Evolutionary conservation across 202 grass and related monocot species (phyloP), one percentile per base, ranked within the genome.

Genomic region (Panicum virgatum): DNA sequence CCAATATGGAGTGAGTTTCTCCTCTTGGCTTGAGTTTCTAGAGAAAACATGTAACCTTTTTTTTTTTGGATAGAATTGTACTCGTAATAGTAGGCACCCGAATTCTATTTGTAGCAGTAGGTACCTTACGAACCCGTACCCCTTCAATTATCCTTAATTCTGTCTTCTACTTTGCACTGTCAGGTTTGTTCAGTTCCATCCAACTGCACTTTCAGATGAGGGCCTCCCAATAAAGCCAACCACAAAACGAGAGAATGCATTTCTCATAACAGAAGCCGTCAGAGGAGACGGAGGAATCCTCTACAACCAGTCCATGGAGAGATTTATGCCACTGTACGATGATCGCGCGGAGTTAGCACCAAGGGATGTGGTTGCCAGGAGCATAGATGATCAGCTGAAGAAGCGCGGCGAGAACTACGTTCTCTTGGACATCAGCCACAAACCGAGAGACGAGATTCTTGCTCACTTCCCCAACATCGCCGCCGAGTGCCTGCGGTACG

Each of bases 1-100:
- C 96, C 54, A 98, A 98, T 79, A 98, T 98, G 96, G 96, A 98
- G 96, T 98, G 78, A 95, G 96, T 97, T 69, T 94, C 58, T 77
- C 20, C 58, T 77, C 20, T 84, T 82, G 14, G 12, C 48, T 23
- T 54, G 9, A 66, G 53, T 48, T 48, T 48, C 46, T 18, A 48
- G 14, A 45, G 2, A 45, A 45, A 45, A 12, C n/a, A 12, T 45
- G 43, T 2, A 44, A 34, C 32, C 32, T 34, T 0, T 34, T 44
- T 44, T 44, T 44, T 44, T 44, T n/a, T n/a, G n/a, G 43, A 8
- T 44, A 44, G 43, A 12, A 44, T 44, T 44, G 45, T 15, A 50
- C 10, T 6, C 48, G 15, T 22, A 62, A 39, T 54, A 64, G n/a
- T 67, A 69, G 1, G 52, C 30, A 30, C n/a, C 36, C 64, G 13